These are phyloP conservation scores for Hamamelis virginiana DNA, from an alignment of 164 flowering plant genomes.

Conservation along the genomic window DNA sequence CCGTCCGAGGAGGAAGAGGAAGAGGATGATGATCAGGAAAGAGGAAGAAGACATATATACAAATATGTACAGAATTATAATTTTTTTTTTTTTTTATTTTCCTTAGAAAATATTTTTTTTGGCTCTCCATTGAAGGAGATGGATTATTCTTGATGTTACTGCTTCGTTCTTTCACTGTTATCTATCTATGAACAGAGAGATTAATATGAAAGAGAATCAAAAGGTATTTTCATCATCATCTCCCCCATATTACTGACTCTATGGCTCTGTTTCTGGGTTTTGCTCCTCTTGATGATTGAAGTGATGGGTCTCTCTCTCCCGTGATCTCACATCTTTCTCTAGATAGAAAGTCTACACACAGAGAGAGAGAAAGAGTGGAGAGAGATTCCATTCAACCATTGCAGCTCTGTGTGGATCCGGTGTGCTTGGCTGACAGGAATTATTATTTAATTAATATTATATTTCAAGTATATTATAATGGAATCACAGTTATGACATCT, in stretches of 20 bases:
- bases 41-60: slow-evolving; percentile 9
- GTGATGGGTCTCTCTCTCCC: slow-evolving; percentile 15
- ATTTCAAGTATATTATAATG: background rate
- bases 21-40: background rate
- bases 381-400: slow-evolving; percentile 31
- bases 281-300: slow-evolving; percentile 9
- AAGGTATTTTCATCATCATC: background rate
- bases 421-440: slow-evolving; percentile 24
- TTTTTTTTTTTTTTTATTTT: background rate
- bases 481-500: background rate
- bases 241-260: background rate
- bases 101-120: slow-evolving; percentile 14
- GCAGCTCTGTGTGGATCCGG: slow-evolving; percentile 25
- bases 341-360: background rate
- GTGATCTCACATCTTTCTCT: background rate
- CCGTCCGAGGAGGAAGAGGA: slow-evolving; percentile 25
- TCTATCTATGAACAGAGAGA: slow-evolving; percentile 1
- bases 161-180: background rate
- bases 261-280: slow-evolving; percentile 2
- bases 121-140: slow-evolving; percentile 19
- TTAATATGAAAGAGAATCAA: slow-evolving; percentile 4
- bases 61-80: slow-evolving; percentile 20
- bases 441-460: background rate
- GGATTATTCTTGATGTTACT: slow-evolving; percentile 17
- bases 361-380: no score